These are phyloP conservation scores for Leccinum olivaceopallidum DNA, from an alignment of 768 basidiomycete genomes.

Conservation along the genomic window DNA sequence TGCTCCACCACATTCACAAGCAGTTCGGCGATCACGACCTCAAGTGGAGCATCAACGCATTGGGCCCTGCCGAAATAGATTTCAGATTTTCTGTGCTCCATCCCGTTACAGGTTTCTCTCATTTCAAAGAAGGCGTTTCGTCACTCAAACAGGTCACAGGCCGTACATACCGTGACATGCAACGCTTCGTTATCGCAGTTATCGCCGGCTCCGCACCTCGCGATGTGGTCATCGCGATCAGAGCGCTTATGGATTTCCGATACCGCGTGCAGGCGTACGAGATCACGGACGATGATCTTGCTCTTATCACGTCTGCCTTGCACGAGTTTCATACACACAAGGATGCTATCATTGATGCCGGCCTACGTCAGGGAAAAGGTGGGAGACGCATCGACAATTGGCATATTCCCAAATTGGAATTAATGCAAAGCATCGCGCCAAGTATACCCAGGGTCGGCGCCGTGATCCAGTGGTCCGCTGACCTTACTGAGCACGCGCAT, in stretches of 20 bases:
- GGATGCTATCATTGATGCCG: neutral
- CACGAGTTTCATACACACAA: neutral
- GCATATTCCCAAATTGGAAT: neutral
- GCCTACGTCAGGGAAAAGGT: neutral
- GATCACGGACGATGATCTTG: neutral
- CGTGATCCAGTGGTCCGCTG: neutral
- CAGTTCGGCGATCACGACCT: too few relatives aligned
- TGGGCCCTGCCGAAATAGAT: too few relatives aligned
- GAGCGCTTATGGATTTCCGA: neutral
- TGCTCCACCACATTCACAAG: too few relatives aligned
- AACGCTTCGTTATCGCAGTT: too few relatives aligned
- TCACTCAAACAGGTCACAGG: too few relatives aligned
- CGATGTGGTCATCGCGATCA: too few relatives aligned
- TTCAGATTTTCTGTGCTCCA: too few relatives aligned
- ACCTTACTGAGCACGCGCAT: slow-evolving; percentile 21
- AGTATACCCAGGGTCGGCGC: neutral
- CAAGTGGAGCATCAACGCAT: too few relatives aligned
- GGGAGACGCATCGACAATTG: neutral
- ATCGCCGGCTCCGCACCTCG: too few relatives aligned
- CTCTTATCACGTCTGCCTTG: neutral
- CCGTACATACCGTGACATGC: too few relatives aligned
- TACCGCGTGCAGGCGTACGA: neutral
- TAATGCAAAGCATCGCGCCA: neutral
- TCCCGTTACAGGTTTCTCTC: too few relatives aligned
- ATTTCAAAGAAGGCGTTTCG: too few relatives aligned